Percentiles rank a stretch among this genome's conserved stretches.
phyloP scores from a whole-genome alignment of 495 filamentous ascomycete species.

The Corynascus novoguineensis region DNA sequence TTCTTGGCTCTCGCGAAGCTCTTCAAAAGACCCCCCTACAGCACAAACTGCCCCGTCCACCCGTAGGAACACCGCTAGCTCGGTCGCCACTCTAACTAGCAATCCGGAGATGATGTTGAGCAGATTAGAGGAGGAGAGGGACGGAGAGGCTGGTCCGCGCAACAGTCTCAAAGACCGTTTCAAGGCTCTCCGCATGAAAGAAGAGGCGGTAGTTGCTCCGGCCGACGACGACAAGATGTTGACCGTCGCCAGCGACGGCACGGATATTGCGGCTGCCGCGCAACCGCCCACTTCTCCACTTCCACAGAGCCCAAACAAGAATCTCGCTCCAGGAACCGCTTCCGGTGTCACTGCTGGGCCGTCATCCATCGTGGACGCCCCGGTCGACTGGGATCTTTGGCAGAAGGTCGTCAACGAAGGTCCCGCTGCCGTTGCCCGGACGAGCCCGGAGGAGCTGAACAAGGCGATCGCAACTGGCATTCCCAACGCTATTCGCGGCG shows the following conservation, averaged over 20 bases:
- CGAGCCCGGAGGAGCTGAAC: conserved; percentile 82
- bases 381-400: conserved; percentile 97
- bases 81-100: conserved; percentile 66
- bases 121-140: conserved; percentile 62
- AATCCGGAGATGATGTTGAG: conserved; percentile 68
- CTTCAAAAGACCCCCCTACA: conserved; percentile 56
- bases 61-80: conserved; percentile 66
- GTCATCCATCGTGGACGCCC: conserved; percentile 57
- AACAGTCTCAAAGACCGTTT: conserved; percentile 81
- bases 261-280: conserved; percentile 34
- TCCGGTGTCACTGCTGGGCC: conserved; percentile 68
- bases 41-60: conserved; percentile 45
- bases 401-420: conserved; percentile 93
- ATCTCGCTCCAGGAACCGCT: conserved; percentile 75
- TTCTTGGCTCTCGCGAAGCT: conserved; percentile 76
- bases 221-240: conserved; percentile 46
- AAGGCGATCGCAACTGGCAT: conserved; percentile 89
- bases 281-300: conserved; percentile 45
- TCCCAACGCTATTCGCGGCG: conserved; percentile 87
- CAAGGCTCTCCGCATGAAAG: conserved; percentile 72
- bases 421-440: conserved; percentile 73
- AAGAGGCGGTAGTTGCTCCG: conserved; percentile 59
- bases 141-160: conserved; percentile 48
- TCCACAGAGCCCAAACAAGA: conserved; percentile 46
- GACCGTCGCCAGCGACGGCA: conserved; percentile 50